These are phyloP conservation scores for Saccharomyces pastorianus DNA, from an alignment of 1,139 yeast genomes.

Conservation along the genomic window DNA sequence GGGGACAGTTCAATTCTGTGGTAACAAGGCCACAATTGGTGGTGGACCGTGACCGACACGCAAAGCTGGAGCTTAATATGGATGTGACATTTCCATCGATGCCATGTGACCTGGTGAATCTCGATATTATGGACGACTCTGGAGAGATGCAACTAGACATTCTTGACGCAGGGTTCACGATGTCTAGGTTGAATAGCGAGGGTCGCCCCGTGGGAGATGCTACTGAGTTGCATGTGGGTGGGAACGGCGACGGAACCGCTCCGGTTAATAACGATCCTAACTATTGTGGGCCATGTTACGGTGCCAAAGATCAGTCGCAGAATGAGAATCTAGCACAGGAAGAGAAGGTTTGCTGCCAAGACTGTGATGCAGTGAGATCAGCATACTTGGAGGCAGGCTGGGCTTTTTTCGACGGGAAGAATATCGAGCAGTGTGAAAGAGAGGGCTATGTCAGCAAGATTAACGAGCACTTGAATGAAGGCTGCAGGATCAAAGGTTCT, in stretches of 20 bases:
- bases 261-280: slow-evolving; percentile 28
- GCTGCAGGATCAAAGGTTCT: slow-evolving; percentile 78
- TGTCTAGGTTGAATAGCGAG: slow-evolving; percentile 45
- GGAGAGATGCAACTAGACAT: slow-evolving; percentile 79
- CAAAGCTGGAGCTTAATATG: slow-evolving; percentile 65
- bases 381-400: slow-evolving; percentile 75
- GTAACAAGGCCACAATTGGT: slow-evolving; percentile 73
- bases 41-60: slow-evolving; percentile 77
- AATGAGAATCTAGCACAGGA: slow-evolving; percentile 34
- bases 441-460: slow-evolving; percentile 72
- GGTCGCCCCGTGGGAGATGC: slow-evolving; percentile 21
- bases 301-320: slow-evolving; percentile 59
- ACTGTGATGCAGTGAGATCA: slow-evolving; percentile 69
- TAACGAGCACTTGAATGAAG: slow-evolving; percentile 59
- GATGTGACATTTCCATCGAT: slow-evolving; percentile 75
- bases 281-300: slow-evolving; percentile 88
- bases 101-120: slow-evolving; percentile 64
- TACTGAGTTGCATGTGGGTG: slow-evolving; percentile 35
- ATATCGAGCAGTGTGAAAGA: slow-evolving; percentile 80
- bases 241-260: slow-evolving; percentile 16
- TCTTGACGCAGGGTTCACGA: slow-evolving; percentile 59
- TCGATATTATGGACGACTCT: slow-evolving; percentile 73
- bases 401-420: slow-evolving; percentile 85
- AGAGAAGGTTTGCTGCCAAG: slow-evolving; percentile 60
- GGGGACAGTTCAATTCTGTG: slow-evolving; percentile 60